phyloP scores from a whole-genome alignment of 2,329 filamentous ascomycete genomes.

The Byssothecium circinans region DNA sequence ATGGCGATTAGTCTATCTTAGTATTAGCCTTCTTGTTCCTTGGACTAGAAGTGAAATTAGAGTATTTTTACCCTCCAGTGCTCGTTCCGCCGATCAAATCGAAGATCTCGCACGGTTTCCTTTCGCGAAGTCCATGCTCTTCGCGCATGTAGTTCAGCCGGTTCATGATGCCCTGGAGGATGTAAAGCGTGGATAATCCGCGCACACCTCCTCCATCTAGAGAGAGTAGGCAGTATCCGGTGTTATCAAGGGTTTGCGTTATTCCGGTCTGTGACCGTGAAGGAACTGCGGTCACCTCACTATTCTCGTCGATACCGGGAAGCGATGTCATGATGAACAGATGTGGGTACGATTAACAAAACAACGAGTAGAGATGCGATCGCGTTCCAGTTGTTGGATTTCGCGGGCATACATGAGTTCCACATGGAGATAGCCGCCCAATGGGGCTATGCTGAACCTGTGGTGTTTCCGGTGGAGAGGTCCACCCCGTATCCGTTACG shows the following conservation, averaged over 20 bases:
- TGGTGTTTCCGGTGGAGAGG: background rate
- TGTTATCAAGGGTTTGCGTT: conserved; percentile 12
- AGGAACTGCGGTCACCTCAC: background rate
- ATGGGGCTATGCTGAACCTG: background rate
- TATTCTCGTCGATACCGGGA: background rate
- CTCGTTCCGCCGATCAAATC: conserved; percentile 30
- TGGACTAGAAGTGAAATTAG: background rate
- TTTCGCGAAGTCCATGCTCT: conserved; percentile 9
- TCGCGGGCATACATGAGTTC: background rate
- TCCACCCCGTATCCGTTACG: background rate
- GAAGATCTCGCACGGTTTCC: conserved; percentile 22
- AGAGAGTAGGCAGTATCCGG: conserved; percentile 23
- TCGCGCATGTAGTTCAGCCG: conserved; percentile 16
- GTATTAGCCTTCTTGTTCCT: background rate
- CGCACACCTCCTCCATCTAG: conserved; percentile 30
- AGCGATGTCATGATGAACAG: background rate
- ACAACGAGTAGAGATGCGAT: too few relatives aligned
- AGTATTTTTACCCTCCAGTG: conserved; percentile 22
- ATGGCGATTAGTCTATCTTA: conserved; percentile 21
- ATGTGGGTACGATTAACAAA: too few relatives aligned
- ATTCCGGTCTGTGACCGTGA: background rate
- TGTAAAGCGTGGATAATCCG: conserved; percentile 24
- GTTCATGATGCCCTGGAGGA: conserved; percentile 25
- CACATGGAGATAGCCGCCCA: background rate
- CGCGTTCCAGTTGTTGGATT: too few relatives aligned